These are phyloP conservation scores for Leavenworthia alabamica DNA, from an alignment of 345 rosid genomes.

Conservation along the genomic window DNA sequence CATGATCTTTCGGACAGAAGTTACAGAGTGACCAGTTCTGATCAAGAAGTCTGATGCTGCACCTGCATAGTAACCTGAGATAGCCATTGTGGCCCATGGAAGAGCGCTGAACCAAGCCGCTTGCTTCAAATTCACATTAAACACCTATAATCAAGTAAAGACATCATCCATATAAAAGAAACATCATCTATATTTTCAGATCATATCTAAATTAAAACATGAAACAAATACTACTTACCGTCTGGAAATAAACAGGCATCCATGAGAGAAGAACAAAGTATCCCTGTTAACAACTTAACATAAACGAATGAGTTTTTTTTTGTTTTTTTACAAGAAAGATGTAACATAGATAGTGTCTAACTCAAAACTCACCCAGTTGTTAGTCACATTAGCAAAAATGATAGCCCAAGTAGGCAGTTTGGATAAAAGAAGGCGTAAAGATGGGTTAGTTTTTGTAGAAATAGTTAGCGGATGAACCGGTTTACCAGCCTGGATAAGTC, in stretches of 20 bases:
- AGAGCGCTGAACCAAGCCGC: conserved; percentile 99
- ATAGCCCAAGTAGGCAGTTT: conserved; percentile 87
- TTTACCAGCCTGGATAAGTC: conserved; percentile 70
- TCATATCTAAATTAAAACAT: neutral
- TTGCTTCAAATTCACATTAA: conserved; percentile 79
- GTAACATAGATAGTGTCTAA: neutral
- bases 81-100: conserved; percentile 95
- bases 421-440: conserved; percentile 51
- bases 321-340: neutral
- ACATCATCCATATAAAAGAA: neutral
- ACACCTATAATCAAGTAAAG: conserved; percentile 42
- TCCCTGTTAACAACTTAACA: conserved; percentile 49
- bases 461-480: conserved; percentile 17
- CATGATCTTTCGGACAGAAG: conserved; percentile 80
- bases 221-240: conserved; percentile 35
- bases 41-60: conserved; percentile 59
- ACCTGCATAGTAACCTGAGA: conserved; percentile 78
- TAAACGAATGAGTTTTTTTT: conserved; percentile 2
- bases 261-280: conserved; percentile 94
- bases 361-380: conserved; percentile 75
- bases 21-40: conserved; percentile 66
- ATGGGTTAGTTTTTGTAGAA: conserved; percentile 32
- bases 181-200: neutral
- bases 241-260: conserved; percentile 97
- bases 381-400: conserved; percentile 73